phyloP scores from a whole-genome alignment of 2,329 filamentous ascomycete species.

The Arthroderma sp. region DNA sequence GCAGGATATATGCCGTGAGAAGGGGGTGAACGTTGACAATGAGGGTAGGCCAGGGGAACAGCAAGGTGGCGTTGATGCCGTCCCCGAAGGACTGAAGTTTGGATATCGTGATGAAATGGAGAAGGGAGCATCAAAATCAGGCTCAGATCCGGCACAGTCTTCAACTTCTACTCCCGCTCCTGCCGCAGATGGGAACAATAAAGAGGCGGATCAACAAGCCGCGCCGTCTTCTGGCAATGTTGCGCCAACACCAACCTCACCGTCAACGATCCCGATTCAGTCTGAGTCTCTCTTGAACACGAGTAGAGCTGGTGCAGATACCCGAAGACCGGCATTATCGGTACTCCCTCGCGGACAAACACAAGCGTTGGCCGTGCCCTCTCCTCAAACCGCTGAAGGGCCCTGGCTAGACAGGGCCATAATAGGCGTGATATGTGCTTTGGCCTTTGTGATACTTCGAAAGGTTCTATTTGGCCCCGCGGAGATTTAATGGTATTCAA shows the following conservation, averaged over 20 bases:
- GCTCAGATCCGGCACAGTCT: not conserved
- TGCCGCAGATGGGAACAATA: not conserved
- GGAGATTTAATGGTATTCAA: not conserved
- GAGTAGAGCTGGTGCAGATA: not conserved
- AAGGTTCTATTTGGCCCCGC: constrained; percentile 21
- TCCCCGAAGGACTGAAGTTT: constrained; percentile 41
- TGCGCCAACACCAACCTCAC: not conserved
- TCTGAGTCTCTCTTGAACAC: not conserved
- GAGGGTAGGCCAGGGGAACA: constrained; percentile 30
- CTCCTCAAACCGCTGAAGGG: constrained; percentile 34
- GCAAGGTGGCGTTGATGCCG: constrained; percentile 26
- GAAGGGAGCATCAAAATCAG: not conserved
- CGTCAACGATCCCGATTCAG: not conserved
- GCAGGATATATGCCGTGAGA: constrained; percentile 44
- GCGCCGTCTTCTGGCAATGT: not conserved
- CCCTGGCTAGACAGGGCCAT: constrained; percentile 76
- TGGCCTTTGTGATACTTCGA: constrained; percentile 56
- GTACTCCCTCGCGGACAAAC: not conserved
- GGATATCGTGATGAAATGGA: constrained; percentile 31
- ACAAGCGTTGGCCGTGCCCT: not conserved
- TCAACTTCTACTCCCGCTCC: not conserved
- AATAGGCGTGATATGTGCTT: constrained; percentile 54
- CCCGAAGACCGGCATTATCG: not conserved
- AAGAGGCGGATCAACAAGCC: not conserved
- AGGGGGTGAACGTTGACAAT: constrained; percentile 31